A percentile compares a stretch with the other conserved stretches of the same genome.
phyloP scores from a whole-genome alignment of 2,329 filamentous ascomycete genomes.

The Nemania sp. region DNA sequence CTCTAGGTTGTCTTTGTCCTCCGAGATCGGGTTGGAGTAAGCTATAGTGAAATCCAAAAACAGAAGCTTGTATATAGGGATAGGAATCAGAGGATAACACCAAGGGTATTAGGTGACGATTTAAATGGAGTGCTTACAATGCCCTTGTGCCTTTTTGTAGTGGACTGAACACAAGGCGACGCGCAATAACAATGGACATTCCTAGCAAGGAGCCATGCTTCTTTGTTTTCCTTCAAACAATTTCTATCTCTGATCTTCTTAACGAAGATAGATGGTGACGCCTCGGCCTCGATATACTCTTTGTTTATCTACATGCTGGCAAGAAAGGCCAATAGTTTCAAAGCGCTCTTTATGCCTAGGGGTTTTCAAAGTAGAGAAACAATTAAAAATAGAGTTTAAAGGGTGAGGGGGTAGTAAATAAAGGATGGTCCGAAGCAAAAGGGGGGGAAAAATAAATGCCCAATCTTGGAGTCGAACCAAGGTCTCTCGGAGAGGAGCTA shows the following conservation, averaged over 20 bases:
- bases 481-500: neutral
- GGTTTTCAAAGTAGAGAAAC: neutral
- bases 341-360: no score
- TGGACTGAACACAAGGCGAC: neutral
- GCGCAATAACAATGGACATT: neutral
- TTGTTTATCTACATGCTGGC: no score
- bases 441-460: neutral
- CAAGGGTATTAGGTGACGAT: neutral
- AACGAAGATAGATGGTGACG: no score
- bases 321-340: neutral
- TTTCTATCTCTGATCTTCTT: neutral
- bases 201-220: neutral
- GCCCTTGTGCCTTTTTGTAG: neutral
- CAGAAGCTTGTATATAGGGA: neutral
- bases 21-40: neutral
- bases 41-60: neutral
- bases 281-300: no score
- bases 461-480: neutral
- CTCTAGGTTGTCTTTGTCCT: neutral
- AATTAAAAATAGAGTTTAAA: neutral
- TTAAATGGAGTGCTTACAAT: neutral
- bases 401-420: no score
- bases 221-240: neutral
- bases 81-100: neutral
- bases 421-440: no score